Evolutionary conservation across 805 yeast genomes (phyloP).

Genomic region (Ogataea trehalophila): DNA sequence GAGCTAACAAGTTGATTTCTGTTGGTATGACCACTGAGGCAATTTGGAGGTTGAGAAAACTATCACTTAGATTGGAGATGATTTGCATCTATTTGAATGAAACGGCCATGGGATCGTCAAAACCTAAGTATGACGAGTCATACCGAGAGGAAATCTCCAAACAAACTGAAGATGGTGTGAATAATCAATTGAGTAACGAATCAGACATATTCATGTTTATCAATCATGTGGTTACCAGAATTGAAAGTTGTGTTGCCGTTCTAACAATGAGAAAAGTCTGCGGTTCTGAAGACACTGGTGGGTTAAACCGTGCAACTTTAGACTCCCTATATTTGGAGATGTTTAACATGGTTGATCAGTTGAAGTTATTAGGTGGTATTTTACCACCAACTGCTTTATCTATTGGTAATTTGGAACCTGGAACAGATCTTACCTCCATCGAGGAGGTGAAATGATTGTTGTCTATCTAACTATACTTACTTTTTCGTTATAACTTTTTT

Average conservation of each 20-base stretch:
- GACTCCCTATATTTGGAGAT: slow-evolving; percentile 22
- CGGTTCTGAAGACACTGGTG: slow-evolving; percentile 5
- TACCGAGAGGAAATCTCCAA: slow-evolving; percentile 10
- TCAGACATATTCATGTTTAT: slow-evolving; percentile 49
- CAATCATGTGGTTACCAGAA: slow-evolving; percentile 63
- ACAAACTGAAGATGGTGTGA: slow-evolving; percentile 16
- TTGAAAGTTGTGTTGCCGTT: slow-evolving; percentile 54
- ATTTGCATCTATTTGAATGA: slow-evolving; percentile 44
- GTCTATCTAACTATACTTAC: not conserved
- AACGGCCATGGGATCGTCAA: slow-evolving; percentile 19
- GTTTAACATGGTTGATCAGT: slow-evolving; percentile 1
- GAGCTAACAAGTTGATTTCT: slow-evolving; percentile 20
- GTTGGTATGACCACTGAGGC: slow-evolving; percentile 28
- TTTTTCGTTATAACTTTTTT: too few relatives aligned
- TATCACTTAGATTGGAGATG: slow-evolving; percentile 55
- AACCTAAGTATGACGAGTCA: not conserved
- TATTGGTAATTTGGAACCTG: not conserved
- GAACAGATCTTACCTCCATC: too few relatives aligned
- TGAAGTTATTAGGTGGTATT: not conserved
- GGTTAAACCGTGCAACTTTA: slow-evolving; percentile 5
- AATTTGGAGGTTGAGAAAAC: slow-evolving; percentile 40
- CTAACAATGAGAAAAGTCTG: slow-evolving; percentile 37
- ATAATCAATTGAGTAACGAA: slow-evolving; percentile 15
- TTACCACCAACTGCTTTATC: not conserved
- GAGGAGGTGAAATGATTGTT: not conserved